phyloP scores from a whole-genome alignment of 225 moss, liverwort and hornwort species.

The Sphagnum contortum region DNA sequence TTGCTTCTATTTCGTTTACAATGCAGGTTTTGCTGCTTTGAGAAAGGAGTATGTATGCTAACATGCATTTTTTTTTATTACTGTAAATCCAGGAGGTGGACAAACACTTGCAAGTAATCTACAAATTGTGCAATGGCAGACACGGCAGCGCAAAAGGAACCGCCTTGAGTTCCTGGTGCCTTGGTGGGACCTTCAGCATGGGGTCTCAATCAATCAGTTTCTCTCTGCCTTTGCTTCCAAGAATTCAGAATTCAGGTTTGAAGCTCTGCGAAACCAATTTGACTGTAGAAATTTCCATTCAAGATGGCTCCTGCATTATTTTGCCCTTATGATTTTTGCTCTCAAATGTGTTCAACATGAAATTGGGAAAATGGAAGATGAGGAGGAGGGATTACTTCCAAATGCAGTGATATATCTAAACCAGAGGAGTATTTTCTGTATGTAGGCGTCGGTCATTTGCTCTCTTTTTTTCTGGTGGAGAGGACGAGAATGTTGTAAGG shows the following conservation, averaged over 20 bases:
- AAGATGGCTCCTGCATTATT: not conserved
- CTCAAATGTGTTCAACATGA: too few relatives aligned
- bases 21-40: too few relatives aligned
- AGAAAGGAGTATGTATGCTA: too few relatives aligned
- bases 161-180: slow-evolving; percentile 58
- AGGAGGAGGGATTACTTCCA: not conserved
- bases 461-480: slow-evolving; percentile 49
- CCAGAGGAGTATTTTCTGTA: not conserved
- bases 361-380: too few relatives aligned
- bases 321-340: not conserved
- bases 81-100: slow-evolving; percentile 39
- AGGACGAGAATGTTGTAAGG: slow-evolving; percentile 44
- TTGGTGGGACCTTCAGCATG: slow-evolving; percentile 69
- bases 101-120: slow-evolving; percentile 39
- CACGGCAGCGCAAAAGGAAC: slow-evolving; percentile 55
- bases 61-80: too few relatives aligned
- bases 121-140: slow-evolving; percentile 61
- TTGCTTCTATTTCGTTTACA: too few relatives aligned
- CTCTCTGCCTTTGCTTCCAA: slow-evolving; percentile 52
- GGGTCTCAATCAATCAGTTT: slow-evolving; percentile 54
- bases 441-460: slow-evolving; percentile 50
- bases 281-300: not conserved
- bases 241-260: slow-evolving; percentile 46
- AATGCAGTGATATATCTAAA: not conserved
- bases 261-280: not conserved